These are phyloP conservation scores for Isabelozyma heimii DNA, from an alignment of 805 yeast genomes.

Conservation along the genomic window DNA sequence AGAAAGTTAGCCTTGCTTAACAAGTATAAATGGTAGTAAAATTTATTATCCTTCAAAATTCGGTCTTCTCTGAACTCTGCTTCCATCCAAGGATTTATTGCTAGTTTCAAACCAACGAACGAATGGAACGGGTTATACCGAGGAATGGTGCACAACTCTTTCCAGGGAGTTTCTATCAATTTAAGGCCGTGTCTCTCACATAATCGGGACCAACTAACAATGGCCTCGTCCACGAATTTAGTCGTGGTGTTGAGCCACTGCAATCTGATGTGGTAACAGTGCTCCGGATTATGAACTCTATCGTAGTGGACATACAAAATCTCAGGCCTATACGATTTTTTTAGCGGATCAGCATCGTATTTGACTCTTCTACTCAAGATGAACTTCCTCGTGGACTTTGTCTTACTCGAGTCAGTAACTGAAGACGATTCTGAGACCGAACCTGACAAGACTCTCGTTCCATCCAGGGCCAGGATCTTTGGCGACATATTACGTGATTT, in stretches of 20 bases:
- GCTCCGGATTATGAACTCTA: constrained; percentile 88
- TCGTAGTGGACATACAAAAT: constrained; percentile 83
- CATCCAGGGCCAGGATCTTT: neutral
- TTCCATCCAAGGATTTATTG: constrained; percentile 70
- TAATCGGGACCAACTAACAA: constrained; percentile 64
- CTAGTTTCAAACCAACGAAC: constrained; percentile 63
- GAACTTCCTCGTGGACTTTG: constrained; percentile 36
- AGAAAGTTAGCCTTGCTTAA: constrained; percentile 71
- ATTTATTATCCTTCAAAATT: constrained; percentile 49
- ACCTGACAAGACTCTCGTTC: constrained; percentile 2
- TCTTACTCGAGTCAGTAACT: constrained; percentile 18
- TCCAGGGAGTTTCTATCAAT: constrained; percentile 86
- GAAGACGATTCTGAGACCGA: constrained; percentile 21
- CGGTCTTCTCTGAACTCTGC: constrained; percentile 43
- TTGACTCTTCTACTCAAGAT: constrained; percentile 64
- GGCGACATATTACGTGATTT: neutral
- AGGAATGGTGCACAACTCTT: constrained; percentile 77
- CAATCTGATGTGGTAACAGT: constrained; percentile 84
- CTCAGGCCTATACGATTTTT: constrained; percentile 75
- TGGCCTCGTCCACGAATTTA: constrained; percentile 42
- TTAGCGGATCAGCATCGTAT: constrained; percentile 72
- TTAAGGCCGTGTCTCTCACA: constrained; percentile 83
- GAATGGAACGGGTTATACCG: constrained; percentile 84
- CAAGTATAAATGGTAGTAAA: constrained; percentile 75
- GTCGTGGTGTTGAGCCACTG: constrained; percentile 95